These are phyloP conservation scores for Fusarium oligoseptatum DNA, from an alignment of 2,329 filamentous ascomycete genomes.

Conservation along the genomic window DNA sequence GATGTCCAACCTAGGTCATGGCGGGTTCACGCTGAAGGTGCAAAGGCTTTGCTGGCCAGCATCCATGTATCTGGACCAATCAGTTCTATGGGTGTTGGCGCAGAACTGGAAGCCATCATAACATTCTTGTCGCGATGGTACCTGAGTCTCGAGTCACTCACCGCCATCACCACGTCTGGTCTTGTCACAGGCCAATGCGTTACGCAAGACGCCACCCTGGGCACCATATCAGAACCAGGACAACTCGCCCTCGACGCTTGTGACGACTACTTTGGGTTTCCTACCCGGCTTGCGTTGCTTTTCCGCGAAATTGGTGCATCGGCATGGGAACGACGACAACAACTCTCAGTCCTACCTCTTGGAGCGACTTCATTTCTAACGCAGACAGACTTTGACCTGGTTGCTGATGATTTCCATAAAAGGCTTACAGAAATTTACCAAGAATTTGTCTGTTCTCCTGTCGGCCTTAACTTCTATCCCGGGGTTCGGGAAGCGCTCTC, in stretches of 20 bases:
- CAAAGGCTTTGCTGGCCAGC: not conserved
- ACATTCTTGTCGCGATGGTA: slow-evolving; percentile 1
- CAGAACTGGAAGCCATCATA: not conserved
- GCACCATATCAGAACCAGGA: not conserved
- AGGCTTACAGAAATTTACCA: not conserved
- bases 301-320: slow-evolving; percentile 2
- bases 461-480: not conserved
- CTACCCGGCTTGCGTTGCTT: not conserved
- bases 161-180: not conserved
- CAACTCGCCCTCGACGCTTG: not conserved
- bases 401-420: not conserved
- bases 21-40: not conserved
- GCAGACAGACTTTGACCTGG: not conserved
- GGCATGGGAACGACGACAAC: not conserved
- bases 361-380: not conserved
- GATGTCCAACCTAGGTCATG: not conserved
- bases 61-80: not conserved
- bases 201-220: not conserved
- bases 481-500: not conserved
- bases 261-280: not conserved
- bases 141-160: not conserved
- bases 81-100: not conserved
- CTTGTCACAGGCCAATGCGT: not conserved
- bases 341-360: not conserved
- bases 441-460: not conserved